Base-by-base conservation (phyloP, 148 eudicot species). In the Suaeda aralocaspica region DNA sequence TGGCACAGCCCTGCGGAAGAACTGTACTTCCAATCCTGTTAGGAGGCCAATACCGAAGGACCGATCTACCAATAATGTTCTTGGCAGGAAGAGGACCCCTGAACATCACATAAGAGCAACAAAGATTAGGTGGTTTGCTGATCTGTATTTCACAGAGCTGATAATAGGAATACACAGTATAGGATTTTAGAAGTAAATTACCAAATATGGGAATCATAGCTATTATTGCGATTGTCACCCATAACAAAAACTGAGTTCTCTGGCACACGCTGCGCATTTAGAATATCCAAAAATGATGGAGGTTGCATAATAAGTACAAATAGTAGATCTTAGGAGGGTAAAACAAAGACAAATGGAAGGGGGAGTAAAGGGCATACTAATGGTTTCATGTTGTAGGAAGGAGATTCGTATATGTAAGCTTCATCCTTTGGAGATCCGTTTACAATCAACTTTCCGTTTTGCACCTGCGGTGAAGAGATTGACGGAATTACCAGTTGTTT, bases 131-230 rank as follows among this genome's bases (percentile, higher is more conserved):
- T 36, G 50, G 63, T 1, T 55, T 72, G 62, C 56, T 66, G 33
- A 50, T 1, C 41, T 48, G 52, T 55, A 9, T 30, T 49, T 44
- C 7, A n/a, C 48, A 10, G n/a, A 49, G 4, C 6, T 7, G 18
- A 34, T 21, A 55, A 42, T 8, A 16, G 14, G 9, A 51, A 21
- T 22, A 25, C 46, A 36, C 2, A 59, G 4, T 25, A 24, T 39
- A 73, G 9, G 50, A n/a, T n/a, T 42, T 25, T 21, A 68, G 9
- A 33, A 73, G 53, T 69, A 59, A 61, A 65, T 79, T 77, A 83
- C 99, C 99, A 94, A 34, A 91, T 87, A 71, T 94, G 99, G 9
- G 99, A 94, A 78, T 91, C 99, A 30, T 94, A 94, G 89, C 99
- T 91, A 81, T 91, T 91, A 80, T 94, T 91, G 52, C 99, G 86